phyloP scores from a whole-genome alignment of 2,329 filamentous ascomycete genomes.

The Colletotrichum lupini region DNA sequence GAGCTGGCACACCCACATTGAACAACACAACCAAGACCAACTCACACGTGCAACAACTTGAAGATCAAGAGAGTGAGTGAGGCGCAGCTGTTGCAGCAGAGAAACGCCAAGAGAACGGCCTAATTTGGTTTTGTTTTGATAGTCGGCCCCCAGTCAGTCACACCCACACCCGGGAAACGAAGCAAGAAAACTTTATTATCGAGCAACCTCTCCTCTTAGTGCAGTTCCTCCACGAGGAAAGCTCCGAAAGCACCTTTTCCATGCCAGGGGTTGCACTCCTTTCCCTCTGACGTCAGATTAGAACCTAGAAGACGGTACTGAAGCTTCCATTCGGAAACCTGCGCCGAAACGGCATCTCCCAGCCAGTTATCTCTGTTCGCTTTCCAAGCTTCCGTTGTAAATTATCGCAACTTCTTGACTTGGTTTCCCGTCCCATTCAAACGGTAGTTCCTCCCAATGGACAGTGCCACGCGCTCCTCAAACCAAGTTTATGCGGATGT shows the following conservation, averaged over 20 bases:
- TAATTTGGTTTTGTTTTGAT: conserved; percentile 5
- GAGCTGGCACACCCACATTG: conserved; percentile 9
- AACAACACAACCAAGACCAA: not conserved
- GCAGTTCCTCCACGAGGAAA: not conserved
- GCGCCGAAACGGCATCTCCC: not conserved
- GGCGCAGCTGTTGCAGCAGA: not conserved
- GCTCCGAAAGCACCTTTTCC: not conserved
- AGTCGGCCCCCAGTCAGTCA: not conserved
- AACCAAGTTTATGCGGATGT: not conserved
- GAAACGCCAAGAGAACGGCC: conserved; percentile 5
- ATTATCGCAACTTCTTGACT: not conserved
- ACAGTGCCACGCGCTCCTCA: not conserved
- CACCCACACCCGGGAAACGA: not conserved
- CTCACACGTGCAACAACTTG: conserved; percentile 3
- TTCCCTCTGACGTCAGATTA: not conserved
- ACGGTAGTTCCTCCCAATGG: not conserved
- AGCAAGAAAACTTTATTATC: not conserved
- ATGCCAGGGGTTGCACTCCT: not conserved
- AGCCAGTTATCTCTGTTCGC: not conserved
- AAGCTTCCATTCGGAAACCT: not conserved
- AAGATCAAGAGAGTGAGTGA: not conserved
- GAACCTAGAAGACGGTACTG: not conserved
- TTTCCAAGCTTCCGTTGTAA: not conserved
- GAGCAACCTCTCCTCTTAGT: not conserved
- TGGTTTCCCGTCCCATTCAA: not conserved